Evolutionary conservation across 2,329 filamentous ascomycete genomes (phyloP).

Genomic region (Penicillium glabrum): DNA sequence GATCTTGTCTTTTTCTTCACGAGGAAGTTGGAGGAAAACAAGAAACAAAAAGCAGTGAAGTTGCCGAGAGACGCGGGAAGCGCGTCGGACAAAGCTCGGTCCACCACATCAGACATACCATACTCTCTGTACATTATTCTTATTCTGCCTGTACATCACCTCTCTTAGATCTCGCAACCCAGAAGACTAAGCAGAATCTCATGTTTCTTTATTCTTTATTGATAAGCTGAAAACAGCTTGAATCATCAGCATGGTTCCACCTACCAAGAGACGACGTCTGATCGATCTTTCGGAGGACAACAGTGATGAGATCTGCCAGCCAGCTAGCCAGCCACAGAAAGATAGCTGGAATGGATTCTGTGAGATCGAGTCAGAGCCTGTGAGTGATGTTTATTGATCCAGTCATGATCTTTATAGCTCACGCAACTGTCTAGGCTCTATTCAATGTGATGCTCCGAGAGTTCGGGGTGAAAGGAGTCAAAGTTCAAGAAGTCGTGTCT

Average conservation of each 20-base stretch:
- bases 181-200: neutral
- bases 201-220: neutral
- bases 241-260: conserved; percentile 27
- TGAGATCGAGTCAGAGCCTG: conserved; percentile 88
- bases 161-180: neutral
- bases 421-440: conserved; percentile 57
- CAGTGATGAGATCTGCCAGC: conserved; percentile 27
- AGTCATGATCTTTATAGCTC: neutral
- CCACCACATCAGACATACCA: neutral
- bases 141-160: neutral
- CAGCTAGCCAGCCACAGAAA: conserved; percentile 41
- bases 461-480: conserved; percentile 71
- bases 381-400: conserved; percentile 41
- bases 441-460: conserved; percentile 83
- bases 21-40: conserved; percentile 4
- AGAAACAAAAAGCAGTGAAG: conserved; percentile 21
- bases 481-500: conserved; percentile 72
- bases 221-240: neutral
- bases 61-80: conserved; percentile 25
- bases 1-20: neutral
- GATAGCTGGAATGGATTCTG: conserved; percentile 48
- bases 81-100: conserved; percentile 23
- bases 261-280: conserved; percentile 30
- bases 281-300: conserved; percentile 19
- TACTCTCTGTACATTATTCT: neutral